Evolutionary conservation across 805 yeast genomes (phyloP).

Genomic region (Nakazawaea holstii): DNA sequence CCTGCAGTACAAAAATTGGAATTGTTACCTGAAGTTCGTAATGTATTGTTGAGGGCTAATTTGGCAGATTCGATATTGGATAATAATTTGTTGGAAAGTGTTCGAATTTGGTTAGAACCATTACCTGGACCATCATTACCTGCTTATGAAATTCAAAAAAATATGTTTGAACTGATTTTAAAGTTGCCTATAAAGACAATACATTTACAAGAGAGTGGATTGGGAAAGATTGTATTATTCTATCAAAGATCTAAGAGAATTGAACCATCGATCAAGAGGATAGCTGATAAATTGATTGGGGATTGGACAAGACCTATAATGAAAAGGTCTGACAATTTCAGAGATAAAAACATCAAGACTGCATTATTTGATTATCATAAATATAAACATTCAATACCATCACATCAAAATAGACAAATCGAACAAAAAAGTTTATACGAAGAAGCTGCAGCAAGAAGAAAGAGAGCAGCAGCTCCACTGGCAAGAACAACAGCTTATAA

Average conservation of each 20-base stretch:
- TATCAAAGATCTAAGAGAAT: slow-evolving; percentile 89
- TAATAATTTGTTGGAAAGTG: slow-evolving; percentile 87
- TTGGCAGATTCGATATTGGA: slow-evolving; percentile 90
- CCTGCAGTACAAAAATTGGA: slow-evolving; percentile 77
- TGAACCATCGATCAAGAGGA: slow-evolving; percentile 78
- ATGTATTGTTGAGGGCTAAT: slow-evolving; percentile 71
- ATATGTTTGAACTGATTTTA: slow-evolving; percentile 66
- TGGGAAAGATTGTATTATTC: slow-evolving; percentile 90
- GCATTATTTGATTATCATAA: slow-evolving; percentile 62
- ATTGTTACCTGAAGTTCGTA: slow-evolving; percentile 73
- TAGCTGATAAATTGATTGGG: slow-evolving; percentile 86
- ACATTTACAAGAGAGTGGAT: slow-evolving; percentile 89
- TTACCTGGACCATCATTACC: slow-evolving; percentile 97
- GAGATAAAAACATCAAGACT: slow-evolving; percentile 73
- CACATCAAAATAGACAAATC: slow-evolving; percentile 22
- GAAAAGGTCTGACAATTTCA: slow-evolving; percentile 91
- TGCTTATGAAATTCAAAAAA: slow-evolving; percentile 93
- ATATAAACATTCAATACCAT: slow-evolving; percentile 36
- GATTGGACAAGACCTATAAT: slow-evolving; percentile 99
- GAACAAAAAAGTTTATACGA: slow-evolving; percentile 64
- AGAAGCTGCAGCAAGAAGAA: slow-evolving; percentile 85
- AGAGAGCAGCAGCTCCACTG: slow-evolving; percentile 94
- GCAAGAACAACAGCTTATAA: slow-evolving; percentile 85
- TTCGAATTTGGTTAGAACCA: slow-evolving; percentile 96
- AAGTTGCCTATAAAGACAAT: slow-evolving; percentile 91